Conservation (phyloP, 2,329 filamentous ascomycete species). For the Phyllosticta paracitricarpa region DNA sequence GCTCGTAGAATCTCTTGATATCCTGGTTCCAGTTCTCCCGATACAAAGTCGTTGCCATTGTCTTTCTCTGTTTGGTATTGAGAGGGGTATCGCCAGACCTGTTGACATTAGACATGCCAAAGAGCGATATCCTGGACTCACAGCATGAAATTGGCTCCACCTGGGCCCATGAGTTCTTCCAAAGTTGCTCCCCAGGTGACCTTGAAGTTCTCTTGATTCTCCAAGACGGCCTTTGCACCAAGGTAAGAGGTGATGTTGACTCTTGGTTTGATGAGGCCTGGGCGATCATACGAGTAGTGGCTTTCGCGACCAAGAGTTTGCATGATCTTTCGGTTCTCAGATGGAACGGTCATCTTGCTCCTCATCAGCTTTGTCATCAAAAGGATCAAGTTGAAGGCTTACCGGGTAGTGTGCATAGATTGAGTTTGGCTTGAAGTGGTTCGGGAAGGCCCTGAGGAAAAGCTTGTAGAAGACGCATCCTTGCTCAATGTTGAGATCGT, state of each 20-base stretch:
- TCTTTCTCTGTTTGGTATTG: conserved; percentile 21
- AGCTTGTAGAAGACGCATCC: conserved; percentile 77
- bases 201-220: conserved; percentile 49
- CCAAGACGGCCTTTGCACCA: conserved; percentile 49
- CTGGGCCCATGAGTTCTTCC: conserved; percentile 48
- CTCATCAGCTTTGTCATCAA: neutral
- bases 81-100: conserved; percentile 21
- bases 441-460: conserved; percentile 63
- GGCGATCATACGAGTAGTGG: conserved; percentile 57
- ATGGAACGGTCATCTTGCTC: conserved; percentile 47
- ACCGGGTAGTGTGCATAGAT: conserved; percentile 66
- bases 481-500: conserved; percentile 62
- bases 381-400: neutral
- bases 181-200: conserved; percentile 53
- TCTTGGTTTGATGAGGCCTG: conserved; percentile 38
- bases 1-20: conserved; percentile 57
- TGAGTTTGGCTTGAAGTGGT: conserved; percentile 65
- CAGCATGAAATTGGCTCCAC: conserved; percentile 47
- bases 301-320: conserved; percentile 52
- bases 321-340: conserved; percentile 60
- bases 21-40: conserved; percentile 51
- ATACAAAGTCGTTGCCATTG: conserved; percentile 42
- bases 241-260: conserved; percentile 49
- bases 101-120: neutral
- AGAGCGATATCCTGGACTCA: conserved; percentile 12